Conservation (phyloP, 1,284 basidiomycete genomes). For the Violaceomyces palustris region DNA sequence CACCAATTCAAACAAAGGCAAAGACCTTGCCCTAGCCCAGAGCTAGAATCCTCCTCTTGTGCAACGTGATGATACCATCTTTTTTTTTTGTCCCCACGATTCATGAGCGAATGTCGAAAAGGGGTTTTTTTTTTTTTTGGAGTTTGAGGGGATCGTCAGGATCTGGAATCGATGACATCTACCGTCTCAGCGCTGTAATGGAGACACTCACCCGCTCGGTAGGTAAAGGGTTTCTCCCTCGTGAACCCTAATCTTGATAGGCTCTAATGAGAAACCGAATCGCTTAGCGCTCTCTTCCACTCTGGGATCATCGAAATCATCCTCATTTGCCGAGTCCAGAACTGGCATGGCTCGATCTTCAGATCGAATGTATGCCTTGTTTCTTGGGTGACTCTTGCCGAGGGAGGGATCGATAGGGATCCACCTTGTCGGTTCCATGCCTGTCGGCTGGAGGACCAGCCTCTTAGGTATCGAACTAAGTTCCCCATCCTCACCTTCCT, state of each 20-base stretch:
- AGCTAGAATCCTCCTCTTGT: constrained; percentile 31
- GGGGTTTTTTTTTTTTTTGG: not conserved
- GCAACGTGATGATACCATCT: constrained; percentile 43
- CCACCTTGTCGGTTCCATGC: constrained; percentile 29
- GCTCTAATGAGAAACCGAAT: constrained; percentile 26
- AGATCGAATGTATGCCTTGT: constrained; percentile 21
- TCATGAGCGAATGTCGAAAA: not conserved
- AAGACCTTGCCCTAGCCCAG: constrained; percentile 11
- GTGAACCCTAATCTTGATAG: constrained; percentile 35
- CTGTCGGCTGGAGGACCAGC: constrained; percentile 4
- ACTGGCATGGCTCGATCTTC: not conserved
- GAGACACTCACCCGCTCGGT: constrained; percentile 25
- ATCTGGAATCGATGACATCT: not conserved
- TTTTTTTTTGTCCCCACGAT: too few relatives aligned
- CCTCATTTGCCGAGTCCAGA: not conserved
- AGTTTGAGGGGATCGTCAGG: not conserved
- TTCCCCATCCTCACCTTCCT: not conserved
- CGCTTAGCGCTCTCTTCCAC: not conserved
- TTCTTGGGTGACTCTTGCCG: constrained; percentile 18
- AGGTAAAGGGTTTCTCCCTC: constrained; percentile 41
- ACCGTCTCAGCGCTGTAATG: not conserved
- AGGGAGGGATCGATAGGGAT: constrained; percentile 38
- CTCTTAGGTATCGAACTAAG: not conserved
- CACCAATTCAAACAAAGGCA: constrained; percentile 48
- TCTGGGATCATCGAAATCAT: not conserved